phyloP scores from a whole-genome alignment of 169 alveolate species.

The Miamiensis avidus region DNA sequence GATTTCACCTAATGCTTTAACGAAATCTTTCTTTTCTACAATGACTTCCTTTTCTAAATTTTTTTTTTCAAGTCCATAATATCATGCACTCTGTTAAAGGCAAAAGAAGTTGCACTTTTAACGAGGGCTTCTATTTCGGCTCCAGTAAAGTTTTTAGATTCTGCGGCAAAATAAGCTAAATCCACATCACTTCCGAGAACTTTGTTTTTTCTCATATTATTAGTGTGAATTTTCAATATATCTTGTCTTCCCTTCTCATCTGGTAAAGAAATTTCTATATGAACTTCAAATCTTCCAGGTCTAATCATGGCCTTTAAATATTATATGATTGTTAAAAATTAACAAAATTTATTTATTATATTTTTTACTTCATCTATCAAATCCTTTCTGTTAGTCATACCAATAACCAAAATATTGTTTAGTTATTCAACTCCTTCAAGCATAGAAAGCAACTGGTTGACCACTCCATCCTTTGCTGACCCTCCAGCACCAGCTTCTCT shows the following conservation, averaged over 20 bases:
- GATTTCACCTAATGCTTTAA: constrained; percentile 93
- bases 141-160: constrained; percentile 98
- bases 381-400: constrained; percentile 99
- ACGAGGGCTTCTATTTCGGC: constrained; percentile 98
- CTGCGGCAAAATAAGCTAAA: constrained; percentile 89
- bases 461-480: constrained; percentile 98
- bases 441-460: constrained; percentile 97
- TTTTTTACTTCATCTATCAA: constrained; percentile 92
- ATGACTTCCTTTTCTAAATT: constrained; percentile 66
- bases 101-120: constrained; percentile 94
- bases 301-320: constrained; percentile 92
- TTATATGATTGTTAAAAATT: no score
- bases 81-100: constrained; percentile 90
- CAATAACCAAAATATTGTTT: constrained; percentile 96
- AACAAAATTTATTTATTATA: no score
- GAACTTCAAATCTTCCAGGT: constrained; percentile 99
- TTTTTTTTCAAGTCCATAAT: constrained; percentile 68
- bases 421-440: constrained; percentile 99
- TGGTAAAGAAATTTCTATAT: constrained; percentile 98
- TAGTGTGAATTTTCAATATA: constrained; percentile 98
- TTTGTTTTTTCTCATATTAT: constrained; percentile 88
- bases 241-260: constrained; percentile 97
- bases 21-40: constrained; percentile 91
- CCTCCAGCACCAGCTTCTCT: constrained; percentile 87
- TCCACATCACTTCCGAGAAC: constrained; percentile 91